Evolutionary conservation across 805 yeast species (phyloP), one percentile per base, ranked within the genome.

Genomic region (Schwanniomyces polymorphus): DNA sequence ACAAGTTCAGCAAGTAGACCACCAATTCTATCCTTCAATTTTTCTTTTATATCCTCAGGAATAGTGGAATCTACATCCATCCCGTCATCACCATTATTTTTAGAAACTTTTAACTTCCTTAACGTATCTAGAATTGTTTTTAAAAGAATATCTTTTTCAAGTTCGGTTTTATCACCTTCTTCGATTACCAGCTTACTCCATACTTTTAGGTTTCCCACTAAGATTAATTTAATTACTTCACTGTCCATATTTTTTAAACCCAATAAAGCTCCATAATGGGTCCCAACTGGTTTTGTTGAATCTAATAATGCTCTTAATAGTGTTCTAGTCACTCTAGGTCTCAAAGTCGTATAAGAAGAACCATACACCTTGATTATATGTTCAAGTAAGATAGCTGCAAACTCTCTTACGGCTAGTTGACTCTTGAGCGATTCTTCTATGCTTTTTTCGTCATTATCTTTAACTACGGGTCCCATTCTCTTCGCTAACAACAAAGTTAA

Each of bases 241-340:
- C 84, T 74, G 3, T 97, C 99, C 58, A 94, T 70, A 16, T 86
- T 89, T 47, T 81, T 79, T 58, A 94, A 77, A 5, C 98, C 99
- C 42, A 82, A 79, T 27, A 95, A 78, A 4, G 97, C 85, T 33
- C 99, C 99, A 58, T 87, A 94, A 51, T 91, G 90, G 0, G 98
- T 90, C 2, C 97, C 96, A 12, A 85, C 75, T 0, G 96, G 91
- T 55, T 87, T 84, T 31, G 85, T 81, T 7, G 91, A 78, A 58
- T 91, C 96, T 64, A 94, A 74, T 55, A 95, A 87, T 0, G 97
- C 97, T 59, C 96, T 84, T 50, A 95, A 74, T 46, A 95, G 72
- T 1, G 99, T 95, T 63, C 99, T 79, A 6, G 97, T 91, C 4
- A 94, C 92, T 54, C 98, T 80, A 27, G 98, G 97, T 59, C 89